Conservation (phyloP, 2,329 filamentous ascomycete genomes). For the Plectosphaerella sp. region DNA sequence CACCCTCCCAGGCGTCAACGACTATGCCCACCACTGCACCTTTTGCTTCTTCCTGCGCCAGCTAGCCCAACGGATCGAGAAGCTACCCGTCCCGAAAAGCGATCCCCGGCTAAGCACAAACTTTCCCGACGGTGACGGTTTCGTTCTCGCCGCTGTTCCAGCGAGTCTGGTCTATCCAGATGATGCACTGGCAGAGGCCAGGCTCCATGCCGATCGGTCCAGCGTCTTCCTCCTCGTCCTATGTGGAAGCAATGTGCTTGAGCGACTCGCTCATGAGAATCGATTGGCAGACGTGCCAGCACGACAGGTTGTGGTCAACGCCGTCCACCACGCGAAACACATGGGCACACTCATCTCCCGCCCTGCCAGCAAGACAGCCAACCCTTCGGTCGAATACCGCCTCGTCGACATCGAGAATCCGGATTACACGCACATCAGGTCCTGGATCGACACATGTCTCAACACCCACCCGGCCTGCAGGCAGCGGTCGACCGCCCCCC, state of each 20-base stretch:
- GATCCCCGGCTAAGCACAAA: neutral
- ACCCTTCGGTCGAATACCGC: neutral
- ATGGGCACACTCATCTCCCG: neutral
- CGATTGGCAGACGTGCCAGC: neutral
- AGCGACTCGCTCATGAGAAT: neutral
- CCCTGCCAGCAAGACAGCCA: neutral
- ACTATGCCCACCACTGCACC: neutral
- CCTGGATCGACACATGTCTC: neutral
- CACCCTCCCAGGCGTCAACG: neutral
- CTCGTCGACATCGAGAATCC: neutral
- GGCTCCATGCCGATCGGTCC: neutral
- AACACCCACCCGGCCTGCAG: neutral
- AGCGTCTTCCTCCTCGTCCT: neutral
- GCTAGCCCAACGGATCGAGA: neutral
- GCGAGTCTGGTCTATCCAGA: neutral
- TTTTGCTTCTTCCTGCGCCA: conserved; percentile 3
- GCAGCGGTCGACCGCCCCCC: neutral
- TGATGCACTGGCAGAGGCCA: neutral
- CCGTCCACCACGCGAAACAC: neutral
- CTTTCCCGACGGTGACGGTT: neutral
- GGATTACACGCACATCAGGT: neutral
- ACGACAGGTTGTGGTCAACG: neutral
- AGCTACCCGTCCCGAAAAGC: neutral
- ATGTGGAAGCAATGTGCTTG: neutral
- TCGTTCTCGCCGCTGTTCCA: neutral